Conservation (phyloP, 768 basidiomycete species). For the Boletus vinaceobasis region DNA sequence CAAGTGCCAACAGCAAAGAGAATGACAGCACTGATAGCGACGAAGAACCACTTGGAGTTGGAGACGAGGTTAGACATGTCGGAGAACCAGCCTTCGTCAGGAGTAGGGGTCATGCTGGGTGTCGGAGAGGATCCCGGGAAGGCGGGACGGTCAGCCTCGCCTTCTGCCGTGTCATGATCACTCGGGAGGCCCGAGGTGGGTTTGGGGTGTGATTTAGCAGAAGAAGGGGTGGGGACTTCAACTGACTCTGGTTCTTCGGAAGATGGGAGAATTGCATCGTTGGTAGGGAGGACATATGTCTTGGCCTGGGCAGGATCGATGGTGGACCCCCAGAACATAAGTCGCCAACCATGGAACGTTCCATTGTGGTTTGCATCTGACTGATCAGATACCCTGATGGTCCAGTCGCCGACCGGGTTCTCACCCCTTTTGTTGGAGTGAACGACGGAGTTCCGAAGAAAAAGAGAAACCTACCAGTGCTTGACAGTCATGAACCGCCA, state of each 20-base stretch:
- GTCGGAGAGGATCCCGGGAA: constrained; percentile 44
- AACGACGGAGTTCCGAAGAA: constrained; percentile 6
- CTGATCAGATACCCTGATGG: constrained; percentile 80
- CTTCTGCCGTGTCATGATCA: constrained; percentile 78
- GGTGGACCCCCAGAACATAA: constrained; percentile 88
- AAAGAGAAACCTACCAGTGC: constrained; percentile 67
- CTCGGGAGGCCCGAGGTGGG: constrained; percentile 85
- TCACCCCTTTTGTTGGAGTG: constrained; percentile 68
- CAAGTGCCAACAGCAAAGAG: constrained; percentile 68
- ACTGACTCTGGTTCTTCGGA: constrained; percentile 41
- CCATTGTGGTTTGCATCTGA: constrained; percentile 54
- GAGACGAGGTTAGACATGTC: constrained; percentile 70
- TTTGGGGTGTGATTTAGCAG: constrained; percentile 68
- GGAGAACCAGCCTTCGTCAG: constrained; percentile 84
- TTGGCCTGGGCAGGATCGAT: constrained; percentile 67
- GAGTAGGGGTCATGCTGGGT: constrained; percentile 50
- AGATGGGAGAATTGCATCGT: constrained; percentile 49
- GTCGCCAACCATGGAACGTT: constrained; percentile 85
- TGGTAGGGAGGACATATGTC: constrained; percentile 56
- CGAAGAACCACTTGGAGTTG: constrained; percentile 87
- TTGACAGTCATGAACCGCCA: constrained; percentile 99
- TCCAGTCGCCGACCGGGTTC: constrained; percentile 88
- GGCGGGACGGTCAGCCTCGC: constrained; percentile 76
- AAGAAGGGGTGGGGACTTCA: constrained; percentile 37
- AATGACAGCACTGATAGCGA: constrained; percentile 73